Conservation (phyloP, 1,284 basidiomycete genomes). For the Chalciporus sp. region DNA sequence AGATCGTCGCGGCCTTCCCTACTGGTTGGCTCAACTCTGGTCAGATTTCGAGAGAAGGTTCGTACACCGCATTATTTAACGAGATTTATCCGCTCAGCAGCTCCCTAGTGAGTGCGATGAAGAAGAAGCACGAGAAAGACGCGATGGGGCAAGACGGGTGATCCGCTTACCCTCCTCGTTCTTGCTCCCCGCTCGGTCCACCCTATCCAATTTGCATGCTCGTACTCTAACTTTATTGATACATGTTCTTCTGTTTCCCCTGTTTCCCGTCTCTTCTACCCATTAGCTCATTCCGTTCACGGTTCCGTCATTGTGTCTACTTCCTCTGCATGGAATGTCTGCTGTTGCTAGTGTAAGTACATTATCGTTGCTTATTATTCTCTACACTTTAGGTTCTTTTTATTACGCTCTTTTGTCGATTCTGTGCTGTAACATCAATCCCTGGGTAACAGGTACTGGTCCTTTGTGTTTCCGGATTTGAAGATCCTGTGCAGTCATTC, state of each 20-base stretch:
- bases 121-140: constrained; percentile 72
- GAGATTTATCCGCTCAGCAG: background rate
- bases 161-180: constrained; percentile 1
- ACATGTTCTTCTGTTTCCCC: background rate
- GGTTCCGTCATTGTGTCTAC: too few species aligned
- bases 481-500: too few species aligned
- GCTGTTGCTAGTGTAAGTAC: background rate
- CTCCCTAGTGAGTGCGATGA: constrained; percentile 70
- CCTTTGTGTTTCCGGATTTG: too few species aligned
- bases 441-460: too few species aligned
- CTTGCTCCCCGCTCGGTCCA: background rate
- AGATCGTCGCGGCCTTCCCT: constrained; percentile 76
- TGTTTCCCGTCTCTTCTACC: background rate
- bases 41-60: constrained; percentile 59
- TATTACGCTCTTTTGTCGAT: constrained; percentile 5
- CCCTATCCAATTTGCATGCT: background rate
- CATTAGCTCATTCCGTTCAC: too few species aligned
- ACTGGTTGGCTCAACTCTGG: constrained; percentile 45
- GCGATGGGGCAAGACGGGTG: constrained; percentile 51
- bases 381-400: constrained; percentile 19
- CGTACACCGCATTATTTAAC: constrained; percentile 9
- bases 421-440: constrained; percentile 8
- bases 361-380: constrained; percentile 12
- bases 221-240: constrained; percentile 27
- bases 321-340: background rate